These are phyloP conservation scores for Cladophialophora immunda DNA, from an alignment of 2,329 filamentous ascomycete genomes.

Conservation along the genomic window DNA sequence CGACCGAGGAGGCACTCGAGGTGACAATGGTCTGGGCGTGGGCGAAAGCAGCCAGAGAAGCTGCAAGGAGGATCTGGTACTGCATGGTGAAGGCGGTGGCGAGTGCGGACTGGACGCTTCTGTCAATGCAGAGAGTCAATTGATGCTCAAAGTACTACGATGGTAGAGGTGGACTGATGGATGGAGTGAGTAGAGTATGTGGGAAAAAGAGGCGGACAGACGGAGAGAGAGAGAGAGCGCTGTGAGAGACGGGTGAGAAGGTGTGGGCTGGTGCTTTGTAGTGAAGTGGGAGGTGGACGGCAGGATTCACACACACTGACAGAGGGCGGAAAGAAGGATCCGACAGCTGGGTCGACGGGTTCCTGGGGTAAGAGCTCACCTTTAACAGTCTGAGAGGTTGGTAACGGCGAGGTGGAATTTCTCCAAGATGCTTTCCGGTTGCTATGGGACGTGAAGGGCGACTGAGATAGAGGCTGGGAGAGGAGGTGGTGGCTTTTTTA, in stretches of 20 bases:
- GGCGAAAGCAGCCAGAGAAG: conserved; percentile 32
- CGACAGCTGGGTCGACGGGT: not conserved
- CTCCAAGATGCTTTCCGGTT: conserved; percentile 10
- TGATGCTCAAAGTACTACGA: conserved; percentile 29
- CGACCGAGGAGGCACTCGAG: conserved; percentile 39
- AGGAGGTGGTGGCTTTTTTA: conserved; percentile 17
- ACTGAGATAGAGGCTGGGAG: conserved; percentile 17
- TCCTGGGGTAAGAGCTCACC: conserved; percentile 8
- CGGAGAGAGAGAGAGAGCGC: conserved; percentile 15
- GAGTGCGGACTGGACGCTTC: conserved; percentile 16
- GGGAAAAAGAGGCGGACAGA: conserved; percentile 17
- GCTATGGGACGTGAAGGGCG: conserved; percentile 12
- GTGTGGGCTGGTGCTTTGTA: conserved; percentile 8
- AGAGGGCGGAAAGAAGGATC: conserved; percentile 16
- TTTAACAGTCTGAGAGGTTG: conserved; percentile 16
- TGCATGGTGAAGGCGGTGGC: conserved; percentile 37
- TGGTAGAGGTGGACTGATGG: conserved; percentile 17
- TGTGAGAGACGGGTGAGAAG: conserved; percentile 23
- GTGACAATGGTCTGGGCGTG: conserved; percentile 37
- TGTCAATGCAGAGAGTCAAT: conserved; percentile 35
- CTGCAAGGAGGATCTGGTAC: conserved; percentile 37
- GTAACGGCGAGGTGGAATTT: not conserved
- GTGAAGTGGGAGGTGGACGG: conserved; percentile 4
- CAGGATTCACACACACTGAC: conserved; percentile 22
- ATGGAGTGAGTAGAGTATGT: conserved; percentile 20